phyloP scores from a whole-genome alignment of 768 basidiomycete species.

The Paxillus ammoniavirescens region DNA sequence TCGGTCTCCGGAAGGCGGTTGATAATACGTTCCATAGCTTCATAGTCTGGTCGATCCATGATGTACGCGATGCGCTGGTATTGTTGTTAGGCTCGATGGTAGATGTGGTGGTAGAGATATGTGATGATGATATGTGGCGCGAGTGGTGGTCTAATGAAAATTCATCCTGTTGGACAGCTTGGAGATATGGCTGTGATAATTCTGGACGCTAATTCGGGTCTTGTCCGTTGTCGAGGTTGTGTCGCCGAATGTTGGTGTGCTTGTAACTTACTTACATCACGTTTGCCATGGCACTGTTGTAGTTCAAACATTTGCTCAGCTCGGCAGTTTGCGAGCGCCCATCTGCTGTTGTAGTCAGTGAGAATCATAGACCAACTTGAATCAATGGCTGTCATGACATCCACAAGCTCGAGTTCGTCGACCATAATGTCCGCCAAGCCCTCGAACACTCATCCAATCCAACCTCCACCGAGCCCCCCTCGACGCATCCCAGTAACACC shows the following conservation, averaged over 20 bases:
- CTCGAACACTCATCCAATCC: slow-evolving; percentile 28
- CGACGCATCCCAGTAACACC: slow-evolving; percentile 82
- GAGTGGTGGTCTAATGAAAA: not conserved
- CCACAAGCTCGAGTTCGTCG: slow-evolving; percentile 52
- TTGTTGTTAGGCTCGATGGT: not conserved
- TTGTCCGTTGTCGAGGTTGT: not conserved
- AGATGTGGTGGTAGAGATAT: not conserved
- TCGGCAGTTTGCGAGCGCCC: slow-evolving; percentile 24
- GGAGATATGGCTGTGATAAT: not conserved
- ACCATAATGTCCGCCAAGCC: slow-evolving; percentile 42
- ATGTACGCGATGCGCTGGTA: not conserved
- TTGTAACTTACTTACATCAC: not conserved
- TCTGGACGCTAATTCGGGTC: not conserved
- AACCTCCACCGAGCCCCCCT: slow-evolving; percentile 43
- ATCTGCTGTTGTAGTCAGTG: not conserved
- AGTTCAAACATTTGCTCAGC: not conserved
- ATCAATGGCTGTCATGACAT: slow-evolving; percentile 16
- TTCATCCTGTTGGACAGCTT: not conserved
- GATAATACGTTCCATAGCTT: slow-evolving; percentile 58
- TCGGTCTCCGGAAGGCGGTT: slow-evolving; percentile 59
- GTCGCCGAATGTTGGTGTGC: too few relatives aligned
- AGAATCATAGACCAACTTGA: not conserved
- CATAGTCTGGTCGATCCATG: slow-evolving; percentile 29
- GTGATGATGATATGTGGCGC: slow-evolving; percentile 3
- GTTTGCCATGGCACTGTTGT: not conserved